Conservation (phyloP, 192 early-diverging fungal species). For the Borealophlyctis nickersoniae region DNA sequence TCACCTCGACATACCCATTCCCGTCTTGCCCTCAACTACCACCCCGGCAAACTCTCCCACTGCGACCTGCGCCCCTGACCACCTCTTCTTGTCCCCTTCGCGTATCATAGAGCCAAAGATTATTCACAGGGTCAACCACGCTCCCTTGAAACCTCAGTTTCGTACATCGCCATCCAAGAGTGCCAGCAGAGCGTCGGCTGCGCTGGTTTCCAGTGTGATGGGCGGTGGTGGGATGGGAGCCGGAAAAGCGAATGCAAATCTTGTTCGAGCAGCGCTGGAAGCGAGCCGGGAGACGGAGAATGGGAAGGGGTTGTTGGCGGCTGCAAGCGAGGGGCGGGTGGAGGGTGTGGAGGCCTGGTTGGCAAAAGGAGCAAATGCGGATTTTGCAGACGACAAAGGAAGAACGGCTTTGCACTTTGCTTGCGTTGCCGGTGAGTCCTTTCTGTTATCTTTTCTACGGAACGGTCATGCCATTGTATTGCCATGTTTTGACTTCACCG, state of each 20-base stretch:
- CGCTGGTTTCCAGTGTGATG: not conserved
- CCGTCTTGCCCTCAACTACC: no score
- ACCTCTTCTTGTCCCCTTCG: not conserved
- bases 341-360: not conserved
- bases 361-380: not conserved
- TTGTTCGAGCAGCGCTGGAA: not conserved
- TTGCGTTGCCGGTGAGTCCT: slow-evolving; percentile 34
- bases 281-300: not conserved
- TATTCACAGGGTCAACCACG: not conserved
- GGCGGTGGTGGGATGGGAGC: not conserved
- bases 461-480: no score
- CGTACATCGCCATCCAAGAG: no score
- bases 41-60: not conserved
- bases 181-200: not conserved
- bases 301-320: not conserved
- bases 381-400: slow-evolving; percentile 31
- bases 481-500: no score
- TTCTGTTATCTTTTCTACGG: no score
- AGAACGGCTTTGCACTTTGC: slow-evolving; percentile 84
- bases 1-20: no score
- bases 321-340: not conserved
- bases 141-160: no score
- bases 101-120: not conserved
- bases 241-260: not conserved
- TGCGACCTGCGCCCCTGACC: not conserved